Percentiles rank a stretch among this genome's conserved stretches.
Evolutionary conservation across 192 early-diverging fungal species (phyloP).

Genomic region (Chytriomyces sp.): DNA sequence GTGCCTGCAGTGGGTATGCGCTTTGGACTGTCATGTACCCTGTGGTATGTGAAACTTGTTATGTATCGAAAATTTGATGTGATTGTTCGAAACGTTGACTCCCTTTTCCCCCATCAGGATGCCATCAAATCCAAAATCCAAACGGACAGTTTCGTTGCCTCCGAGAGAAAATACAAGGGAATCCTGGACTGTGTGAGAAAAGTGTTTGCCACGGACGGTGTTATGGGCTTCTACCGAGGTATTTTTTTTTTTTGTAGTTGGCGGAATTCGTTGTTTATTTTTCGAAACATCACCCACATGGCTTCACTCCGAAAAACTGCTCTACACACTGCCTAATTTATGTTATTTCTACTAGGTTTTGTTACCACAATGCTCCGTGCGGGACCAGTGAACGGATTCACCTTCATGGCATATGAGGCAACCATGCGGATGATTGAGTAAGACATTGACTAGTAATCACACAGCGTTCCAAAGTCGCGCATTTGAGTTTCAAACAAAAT

Average conservation of each 20-base stretch:
- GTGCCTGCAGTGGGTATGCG: slow-evolving; percentile 82
- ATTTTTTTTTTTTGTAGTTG: slow-evolving; percentile 24
- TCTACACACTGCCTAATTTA: background rate
- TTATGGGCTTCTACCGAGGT: slow-evolving; percentile 83
- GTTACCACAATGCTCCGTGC: slow-evolving; percentile 85
- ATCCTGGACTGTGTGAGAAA: slow-evolving; percentile 81
- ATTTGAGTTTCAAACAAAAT: too few relatives aligned
- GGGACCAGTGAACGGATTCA: slow-evolving; percentile 91
- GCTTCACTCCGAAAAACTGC: background rate
- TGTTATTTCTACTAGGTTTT: slow-evolving; percentile 42
- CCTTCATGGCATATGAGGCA: slow-evolving; percentile 87
- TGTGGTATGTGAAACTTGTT: slow-evolving; percentile 57
- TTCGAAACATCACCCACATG: background rate
- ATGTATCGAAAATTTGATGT: background rate
- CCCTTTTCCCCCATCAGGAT: slow-evolving; percentile 53
- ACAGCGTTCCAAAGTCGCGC: too few relatives aligned
- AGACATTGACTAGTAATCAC: background rate
- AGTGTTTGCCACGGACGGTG: slow-evolving; percentile 77
- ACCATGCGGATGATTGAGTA: slow-evolving; percentile 64
- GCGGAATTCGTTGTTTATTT: slow-evolving; percentile 16
- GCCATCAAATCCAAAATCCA: slow-evolving; percentile 95
- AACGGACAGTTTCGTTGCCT: slow-evolving; percentile 79
- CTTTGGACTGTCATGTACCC: slow-evolving; percentile 90
- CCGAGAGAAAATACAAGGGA: slow-evolving; percentile 71
- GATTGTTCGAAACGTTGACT: background rate